Conservation (phyloP, 371 early-diverging fungal genomes). For the Amoeboaphelidium protococcarum region DNA sequence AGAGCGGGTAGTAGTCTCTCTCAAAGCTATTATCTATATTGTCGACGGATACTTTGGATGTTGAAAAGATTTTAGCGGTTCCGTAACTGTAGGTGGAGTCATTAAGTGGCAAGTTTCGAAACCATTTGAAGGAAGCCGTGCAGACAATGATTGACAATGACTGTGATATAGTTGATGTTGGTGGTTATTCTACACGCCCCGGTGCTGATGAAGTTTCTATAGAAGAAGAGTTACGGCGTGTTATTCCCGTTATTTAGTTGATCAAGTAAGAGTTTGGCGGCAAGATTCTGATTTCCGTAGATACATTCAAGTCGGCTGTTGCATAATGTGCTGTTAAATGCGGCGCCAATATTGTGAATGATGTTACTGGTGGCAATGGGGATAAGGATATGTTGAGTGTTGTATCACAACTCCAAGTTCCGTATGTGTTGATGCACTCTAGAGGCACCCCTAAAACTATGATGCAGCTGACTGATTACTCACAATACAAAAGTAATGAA, state of each 20-base stretch:
- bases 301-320: conserved; percentile 64
- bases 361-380: conserved; percentile 62
- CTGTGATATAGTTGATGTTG: conserved; percentile 81
- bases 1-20: too few relatives aligned
- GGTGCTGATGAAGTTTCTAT: conserved; percentile 41
- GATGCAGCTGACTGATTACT: conserved; percentile 44
- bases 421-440: conserved; percentile 91
- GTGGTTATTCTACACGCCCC: conserved; percentile 84
- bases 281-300: conserved; percentile 53
- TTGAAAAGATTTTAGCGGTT: too few relatives aligned
- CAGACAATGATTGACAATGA: conserved; percentile 48
- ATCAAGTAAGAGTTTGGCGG: conserved; percentile 17
- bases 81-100: too few relatives aligned
- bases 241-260: conserved; percentile 52
- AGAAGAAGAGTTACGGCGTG: conserved; percentile 46
- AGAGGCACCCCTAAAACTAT: conserved; percentile 76
- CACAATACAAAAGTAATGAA: conserved; percentile 19
- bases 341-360: conserved; percentile 77
- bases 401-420: conserved; percentile 47
- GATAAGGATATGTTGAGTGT: conserved; percentile 53
- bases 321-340: conserved; percentile 52
- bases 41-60: too few relatives aligned
- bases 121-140: conserved; percentile 36
- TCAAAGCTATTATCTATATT: too few relatives aligned
- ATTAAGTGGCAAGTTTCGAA: not conserved